Conservation (phyloP, 1,284 basidiomycete genomes). For the Cryptococcus sp. region DNA sequence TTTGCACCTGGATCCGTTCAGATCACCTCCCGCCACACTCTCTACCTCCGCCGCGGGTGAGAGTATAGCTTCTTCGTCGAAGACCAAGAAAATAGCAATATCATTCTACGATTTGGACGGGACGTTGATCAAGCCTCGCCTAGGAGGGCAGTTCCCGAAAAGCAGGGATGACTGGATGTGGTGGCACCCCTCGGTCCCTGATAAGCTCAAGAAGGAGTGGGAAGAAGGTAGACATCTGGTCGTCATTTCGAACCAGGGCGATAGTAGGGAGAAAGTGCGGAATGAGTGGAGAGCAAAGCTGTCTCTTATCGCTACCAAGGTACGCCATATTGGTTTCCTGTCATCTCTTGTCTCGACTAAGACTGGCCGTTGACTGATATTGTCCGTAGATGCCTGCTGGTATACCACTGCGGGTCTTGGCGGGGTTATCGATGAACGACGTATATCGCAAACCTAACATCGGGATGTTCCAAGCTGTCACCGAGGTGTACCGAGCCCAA, state of each 20-base stretch:
- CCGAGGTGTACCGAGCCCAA: constrained; percentile 62
- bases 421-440: constrained; percentile 65
- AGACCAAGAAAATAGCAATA: constrained; percentile 56
- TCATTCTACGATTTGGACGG: constrained; percentile 87
- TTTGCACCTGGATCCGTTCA: constrained; percentile 45
- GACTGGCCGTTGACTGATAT: no score
- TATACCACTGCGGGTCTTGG: constrained; percentile 77
- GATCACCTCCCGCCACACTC: constrained; percentile 11
- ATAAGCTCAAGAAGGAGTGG: constrained; percentile 63
- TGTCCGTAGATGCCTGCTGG: constrained; percentile 60
- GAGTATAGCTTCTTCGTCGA: no score
- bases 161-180: constrained; percentile 66
- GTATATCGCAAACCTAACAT: constrained; percentile 83
- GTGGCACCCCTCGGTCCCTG: constrained; percentile 71
- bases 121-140: constrained; percentile 71
- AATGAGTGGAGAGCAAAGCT: constrained; percentile 76
- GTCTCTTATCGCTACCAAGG: constrained; percentile 65
- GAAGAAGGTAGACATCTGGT: constrained; percentile 73
- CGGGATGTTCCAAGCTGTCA: constrained; percentile 79
- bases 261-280: constrained; percentile 54
- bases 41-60: constrained; percentile 1
- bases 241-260: constrained; percentile 75
- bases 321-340: constrained; percentile 54
- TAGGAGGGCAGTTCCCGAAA: constrained; percentile 57
- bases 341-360: not conserved